phyloP scores from a whole-genome alignment of 2,329 filamentous ascomycete genomes.

The Elsinoe perseae region DNA sequence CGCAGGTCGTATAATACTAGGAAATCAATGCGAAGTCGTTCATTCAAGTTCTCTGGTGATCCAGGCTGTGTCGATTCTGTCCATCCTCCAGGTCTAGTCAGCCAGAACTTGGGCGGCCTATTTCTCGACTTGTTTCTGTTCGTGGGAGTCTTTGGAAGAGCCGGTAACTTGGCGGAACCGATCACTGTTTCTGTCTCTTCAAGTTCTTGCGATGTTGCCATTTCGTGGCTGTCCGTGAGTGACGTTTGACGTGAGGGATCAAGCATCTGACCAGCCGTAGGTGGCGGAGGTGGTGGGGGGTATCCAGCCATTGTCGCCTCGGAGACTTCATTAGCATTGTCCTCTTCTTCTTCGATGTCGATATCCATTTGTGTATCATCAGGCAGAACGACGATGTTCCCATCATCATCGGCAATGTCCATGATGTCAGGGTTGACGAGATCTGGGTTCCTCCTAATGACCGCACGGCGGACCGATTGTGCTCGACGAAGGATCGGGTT shows the following conservation, averaged over 20 bases:
- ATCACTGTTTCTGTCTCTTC: slow-evolving; percentile 63
- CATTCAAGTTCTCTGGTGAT: slow-evolving; percentile 75
- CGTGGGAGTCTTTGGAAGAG: slow-evolving; percentile 75
- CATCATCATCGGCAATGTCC: slow-evolving; percentile 36
- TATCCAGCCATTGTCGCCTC: slow-evolving; percentile 74
- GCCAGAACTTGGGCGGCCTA: slow-evolving; percentile 75
- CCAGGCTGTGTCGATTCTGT: slow-evolving; percentile 41
- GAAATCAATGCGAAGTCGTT: slow-evolving; percentile 85
- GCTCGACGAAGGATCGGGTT: slow-evolving; percentile 29
- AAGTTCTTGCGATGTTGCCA: slow-evolving; percentile 35
- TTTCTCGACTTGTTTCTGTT: slow-evolving; percentile 42
- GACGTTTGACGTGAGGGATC: slow-evolving; percentile 2
- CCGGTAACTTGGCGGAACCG: slow-evolving; percentile 56
- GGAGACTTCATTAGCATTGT: slow-evolving; percentile 62
- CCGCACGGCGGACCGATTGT: slow-evolving; percentile 20
- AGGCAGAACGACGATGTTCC: slow-evolving; percentile 26
- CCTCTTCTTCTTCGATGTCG: slow-evolving; percentile 35
- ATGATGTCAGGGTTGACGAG: slow-evolving; percentile 38
- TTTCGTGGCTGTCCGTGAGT: slow-evolving; percentile 10
- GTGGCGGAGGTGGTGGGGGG: slow-evolving; percentile 56
- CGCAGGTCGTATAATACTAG: slow-evolving; percentile 89
- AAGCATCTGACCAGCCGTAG: slow-evolving; percentile 25
- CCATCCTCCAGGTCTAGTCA: slow-evolving; percentile 68
- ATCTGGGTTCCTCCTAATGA: background rate
- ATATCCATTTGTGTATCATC: slow-evolving; percentile 42